These are phyloP conservation scores for Echria macrotheca DNA, from an alignment of 495 filamentous ascomycete species.

Conservation along the genomic window DNA sequence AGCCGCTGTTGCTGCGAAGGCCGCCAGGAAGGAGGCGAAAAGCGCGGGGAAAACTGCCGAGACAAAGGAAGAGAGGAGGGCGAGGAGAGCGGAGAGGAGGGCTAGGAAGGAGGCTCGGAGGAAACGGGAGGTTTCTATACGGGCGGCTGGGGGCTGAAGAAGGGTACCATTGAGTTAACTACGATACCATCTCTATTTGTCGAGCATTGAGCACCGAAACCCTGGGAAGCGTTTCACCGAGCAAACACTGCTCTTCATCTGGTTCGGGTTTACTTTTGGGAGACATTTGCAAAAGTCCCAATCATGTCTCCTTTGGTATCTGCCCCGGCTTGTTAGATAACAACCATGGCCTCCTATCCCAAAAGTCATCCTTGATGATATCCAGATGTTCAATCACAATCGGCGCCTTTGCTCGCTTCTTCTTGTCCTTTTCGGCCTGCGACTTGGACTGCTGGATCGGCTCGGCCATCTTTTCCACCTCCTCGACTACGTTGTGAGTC, in stretches of 20 bases:
- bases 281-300: too few species aligned
- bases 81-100: constrained; percentile 39
- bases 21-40: constrained; percentile 19
- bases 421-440: constrained; percentile 72
- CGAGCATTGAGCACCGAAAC: too few species aligned
- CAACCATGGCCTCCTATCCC: constrained; percentile 81
- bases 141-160: not conserved
- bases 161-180: not conserved
- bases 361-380: constrained; percentile 92
- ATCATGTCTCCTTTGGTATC: constrained; percentile 50
- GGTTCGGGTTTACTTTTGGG: too few species aligned
- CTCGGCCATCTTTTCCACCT: constrained; percentile 36
- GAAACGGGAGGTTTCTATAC: constrained; percentile 6
- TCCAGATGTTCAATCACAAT: constrained; percentile 81
- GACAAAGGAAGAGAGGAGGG: constrained; percentile 37
- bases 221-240: too few species aligned
- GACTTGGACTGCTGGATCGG: constrained; percentile 57
- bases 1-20: constrained; percentile 14
- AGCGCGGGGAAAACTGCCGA: constrained; percentile 20
- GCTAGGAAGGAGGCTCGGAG: constrained; percentile 37
- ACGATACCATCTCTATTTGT: too few species aligned
- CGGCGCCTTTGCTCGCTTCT: constrained; percentile 65
- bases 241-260: too few species aligned
- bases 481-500: constrained; percentile 28
- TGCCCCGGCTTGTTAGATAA: constrained; percentile 68